A percentile compares a stretch with the other conserved stretches of the same genome.
Conservation (phyloP, 768 basidiomycete species). For the Termitomyces sp. region DNA sequence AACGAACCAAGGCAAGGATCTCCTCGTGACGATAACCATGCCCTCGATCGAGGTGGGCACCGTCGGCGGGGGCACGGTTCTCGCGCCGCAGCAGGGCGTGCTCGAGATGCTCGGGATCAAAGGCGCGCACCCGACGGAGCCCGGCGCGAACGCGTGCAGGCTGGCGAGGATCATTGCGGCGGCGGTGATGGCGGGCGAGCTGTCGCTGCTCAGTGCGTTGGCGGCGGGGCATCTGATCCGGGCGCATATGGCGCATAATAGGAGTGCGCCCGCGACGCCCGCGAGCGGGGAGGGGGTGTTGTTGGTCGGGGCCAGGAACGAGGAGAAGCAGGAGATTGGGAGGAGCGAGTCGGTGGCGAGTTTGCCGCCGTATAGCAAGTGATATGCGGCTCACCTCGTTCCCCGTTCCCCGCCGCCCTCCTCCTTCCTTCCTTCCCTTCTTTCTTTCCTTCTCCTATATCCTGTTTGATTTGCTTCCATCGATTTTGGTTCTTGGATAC, state of each 20-base stretch:
- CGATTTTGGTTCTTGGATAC: too few relatives aligned
- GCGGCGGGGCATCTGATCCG: conserved; percentile 93
- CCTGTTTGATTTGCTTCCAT: too few relatives aligned
- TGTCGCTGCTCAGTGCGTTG: conserved; percentile 86
- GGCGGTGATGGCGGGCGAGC: conserved; percentile 96
- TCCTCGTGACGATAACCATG: conserved; percentile 93
- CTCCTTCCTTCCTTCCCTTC: too few relatives aligned
- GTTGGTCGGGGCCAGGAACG: conserved; percentile 1
- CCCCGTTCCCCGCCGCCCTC: too few relatives aligned
- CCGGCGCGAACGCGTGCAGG: conserved; percentile 85
- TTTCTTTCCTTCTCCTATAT: too few relatives aligned
- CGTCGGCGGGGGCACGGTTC: conserved; percentile 92
- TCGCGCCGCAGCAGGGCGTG: conserved; percentile 84
- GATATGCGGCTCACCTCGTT: too few relatives aligned
- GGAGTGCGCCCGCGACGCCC: conserved; percentile 79
- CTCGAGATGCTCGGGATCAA: conserved; percentile 92
- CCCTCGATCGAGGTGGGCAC: conserved; percentile 99
- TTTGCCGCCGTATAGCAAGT: conserved; percentile 16
- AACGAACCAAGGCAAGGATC: conserved; percentile 82
- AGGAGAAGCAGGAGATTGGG: not conserved
- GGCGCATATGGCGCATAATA: conserved; percentile 90
- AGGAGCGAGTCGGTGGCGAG: conserved; percentile 14
- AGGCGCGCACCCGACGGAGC: conserved; percentile 82
- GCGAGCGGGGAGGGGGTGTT: not conserved
- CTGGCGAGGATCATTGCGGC: conserved; percentile 89